Conservation (phyloP, 106 monocot species). For the Platanthera zijinensis region DNA sequence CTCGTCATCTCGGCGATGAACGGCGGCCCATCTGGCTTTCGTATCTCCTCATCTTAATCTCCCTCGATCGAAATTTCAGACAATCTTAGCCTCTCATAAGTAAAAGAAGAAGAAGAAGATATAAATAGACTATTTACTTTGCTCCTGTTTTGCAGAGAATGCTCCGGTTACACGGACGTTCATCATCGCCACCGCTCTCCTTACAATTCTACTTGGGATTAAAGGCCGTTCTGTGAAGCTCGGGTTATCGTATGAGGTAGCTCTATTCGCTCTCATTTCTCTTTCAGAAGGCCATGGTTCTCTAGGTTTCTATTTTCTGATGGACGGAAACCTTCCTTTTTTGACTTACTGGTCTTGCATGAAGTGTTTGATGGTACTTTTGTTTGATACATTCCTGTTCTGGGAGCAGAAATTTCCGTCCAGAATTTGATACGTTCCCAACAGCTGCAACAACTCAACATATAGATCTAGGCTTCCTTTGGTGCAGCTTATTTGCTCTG, state of each 20-base stretch:
- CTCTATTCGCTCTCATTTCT: background rate
- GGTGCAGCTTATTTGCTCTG: too few relatives aligned
- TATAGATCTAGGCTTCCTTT: too few relatives aligned
- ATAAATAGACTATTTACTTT: background rate
- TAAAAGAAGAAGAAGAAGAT: too few relatives aligned
- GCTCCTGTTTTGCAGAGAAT: conserved; percentile 33
- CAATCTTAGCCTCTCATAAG: background rate
- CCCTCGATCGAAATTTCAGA: background rate
- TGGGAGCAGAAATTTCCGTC: too few relatives aligned
- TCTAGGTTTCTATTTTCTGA: background rate
- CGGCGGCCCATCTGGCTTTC: conserved; percentile 12
- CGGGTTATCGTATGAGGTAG: conserved; percentile 46
- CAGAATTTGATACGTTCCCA: too few relatives aligned
- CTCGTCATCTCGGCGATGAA: background rate
- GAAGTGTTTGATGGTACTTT: too few relatives aligned
- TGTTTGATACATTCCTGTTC: too few relatives aligned
- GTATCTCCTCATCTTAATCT: background rate
- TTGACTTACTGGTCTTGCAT: background rate
- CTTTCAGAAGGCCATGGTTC: background rate
- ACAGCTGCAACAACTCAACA: too few relatives aligned
- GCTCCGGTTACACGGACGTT: conserved; percentile 51
- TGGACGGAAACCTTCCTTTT: background rate
- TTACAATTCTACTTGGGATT: conserved; percentile 31
- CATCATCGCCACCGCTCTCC: conserved; percentile 35
- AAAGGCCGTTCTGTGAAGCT: conserved; percentile 25